Evolutionary conservation across 2,329 filamentous ascomycete genomes (phyloP), one percentile per base, ranked within the genome.

Genomic region (Fusarium musae): DNA sequence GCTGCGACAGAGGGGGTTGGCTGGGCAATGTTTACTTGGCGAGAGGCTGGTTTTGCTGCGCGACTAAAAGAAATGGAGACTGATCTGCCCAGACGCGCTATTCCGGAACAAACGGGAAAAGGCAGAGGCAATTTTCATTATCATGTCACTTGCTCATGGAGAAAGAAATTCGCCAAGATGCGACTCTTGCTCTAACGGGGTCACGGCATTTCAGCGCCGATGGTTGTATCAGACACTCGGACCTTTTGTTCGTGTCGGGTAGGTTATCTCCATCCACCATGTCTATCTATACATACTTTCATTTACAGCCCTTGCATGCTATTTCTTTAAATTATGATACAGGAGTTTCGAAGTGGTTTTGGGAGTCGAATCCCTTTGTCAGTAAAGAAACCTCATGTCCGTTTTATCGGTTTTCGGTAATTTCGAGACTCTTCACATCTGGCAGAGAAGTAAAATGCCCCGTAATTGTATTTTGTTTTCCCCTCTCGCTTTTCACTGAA

Each of bases 241-340:
- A 61, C 71, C 71, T 71, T 73, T 74, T 74, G 54, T 62, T 72
- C 70, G 71, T 54, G 66, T 63, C 54, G 59, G 62, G 66, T 40
- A 63, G 49, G 44, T 74, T 66, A 49, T 68, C 52, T 71, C 21
- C 17, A 53, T 50, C 64, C 34, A 36, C 57, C 58, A 54, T 57
- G 50, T 44, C 42, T 28, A 34, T 44, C 37, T 34, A 34, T 34
- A 30, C 30, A 49, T 37, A 44, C 39, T 32, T 34, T 63, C 34
- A 32, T 57, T 57, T 43, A 53, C 39, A 46, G n/a, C 30, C 47
- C 44, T 61, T 58, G 54, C 37, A 36, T 63, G 50, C 60, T 34
- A 37, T 44, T 44, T 43, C 37, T 67, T 36, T 66, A 59, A 50
- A 52, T 43, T 53, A 72, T 68, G 72, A 64, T 37, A 70, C 66